Evolutionary conservation across 345 rosid species (phyloP).

Genomic region (Acer campestre): DNA sequence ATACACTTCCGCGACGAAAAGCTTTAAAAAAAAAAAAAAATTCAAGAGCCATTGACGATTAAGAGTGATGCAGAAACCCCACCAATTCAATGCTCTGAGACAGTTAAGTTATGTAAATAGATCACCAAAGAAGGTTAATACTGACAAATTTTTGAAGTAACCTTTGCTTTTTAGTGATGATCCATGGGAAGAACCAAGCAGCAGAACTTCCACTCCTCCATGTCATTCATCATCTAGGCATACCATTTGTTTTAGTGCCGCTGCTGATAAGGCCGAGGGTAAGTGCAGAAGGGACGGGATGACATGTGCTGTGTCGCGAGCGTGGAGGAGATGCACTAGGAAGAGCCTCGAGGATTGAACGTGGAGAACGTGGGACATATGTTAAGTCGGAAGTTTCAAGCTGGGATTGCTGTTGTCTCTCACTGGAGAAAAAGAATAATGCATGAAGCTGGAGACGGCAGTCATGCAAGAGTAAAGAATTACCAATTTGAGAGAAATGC

Average conservation of each 20-base stretch:
- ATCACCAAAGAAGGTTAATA: not conserved
- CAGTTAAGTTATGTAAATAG: not conserved
- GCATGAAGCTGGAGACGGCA: constrained; percentile 43
- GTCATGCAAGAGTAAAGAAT: constrained; percentile 25
- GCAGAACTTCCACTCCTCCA: constrained; percentile 21
- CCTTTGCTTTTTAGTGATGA: constrained; percentile 7
- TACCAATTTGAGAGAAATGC: constrained; percentile 22
- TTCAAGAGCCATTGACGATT: constrained; percentile 11
- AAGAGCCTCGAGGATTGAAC: constrained; percentile 54
- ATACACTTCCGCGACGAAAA: constrained; percentile 4
- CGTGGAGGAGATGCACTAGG: constrained; percentile 44
- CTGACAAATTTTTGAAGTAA: not conserved
- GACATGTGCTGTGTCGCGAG: constrained; percentile 19
- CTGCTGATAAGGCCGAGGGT: not conserved
- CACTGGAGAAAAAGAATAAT: constrained; percentile 60
- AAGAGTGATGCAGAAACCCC: constrained; percentile 14
- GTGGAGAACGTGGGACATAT: constrained; percentile 39
- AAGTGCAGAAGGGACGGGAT: constrained; percentile 21
- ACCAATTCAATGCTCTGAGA: not conserved
- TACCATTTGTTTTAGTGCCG: constrained; percentile 10
- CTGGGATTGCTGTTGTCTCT: constrained; percentile 44
- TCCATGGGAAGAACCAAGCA: constrained; percentile 1
- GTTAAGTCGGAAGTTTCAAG: constrained; percentile 48
- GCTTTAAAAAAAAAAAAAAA: not conserved
- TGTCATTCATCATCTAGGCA: not conserved